Evolutionary conservation across 805 yeast species (phyloP).

Genomic region (Phaffomyces thermotolerans): DNA sequence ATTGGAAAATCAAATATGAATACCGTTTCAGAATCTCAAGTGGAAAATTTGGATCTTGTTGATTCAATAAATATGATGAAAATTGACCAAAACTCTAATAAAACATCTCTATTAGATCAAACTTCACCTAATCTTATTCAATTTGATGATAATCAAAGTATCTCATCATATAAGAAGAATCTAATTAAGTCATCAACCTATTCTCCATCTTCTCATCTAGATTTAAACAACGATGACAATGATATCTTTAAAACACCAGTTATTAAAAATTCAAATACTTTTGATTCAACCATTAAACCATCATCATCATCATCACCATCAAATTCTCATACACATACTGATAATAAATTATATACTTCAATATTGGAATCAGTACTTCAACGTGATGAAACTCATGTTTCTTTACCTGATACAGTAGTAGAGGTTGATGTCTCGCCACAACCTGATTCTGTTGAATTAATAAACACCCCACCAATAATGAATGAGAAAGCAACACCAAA

Average conservation of each 20-base stretch:
- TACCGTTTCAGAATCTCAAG: background rate
- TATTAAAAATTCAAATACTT: constrained; percentile 12
- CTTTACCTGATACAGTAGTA: background rate
- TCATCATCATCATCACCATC: background rate
- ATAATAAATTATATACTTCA: constrained; percentile 1
- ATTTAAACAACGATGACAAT: background rate
- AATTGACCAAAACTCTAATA: background rate
- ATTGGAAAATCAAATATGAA: background rate
- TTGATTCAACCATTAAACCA: constrained; percentile 6
- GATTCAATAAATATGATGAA: background rate
- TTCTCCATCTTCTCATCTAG: too few species aligned
- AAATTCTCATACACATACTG: too few species aligned
- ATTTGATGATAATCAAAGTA: constrained; percentile 22
- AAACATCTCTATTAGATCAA: background rate
- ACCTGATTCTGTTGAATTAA: constrained; percentile 3
- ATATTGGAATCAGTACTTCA: constrained; percentile 6
- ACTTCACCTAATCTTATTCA: constrained; percentile 32
- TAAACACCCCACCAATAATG: constrained; percentile 3
- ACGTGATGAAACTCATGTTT: background rate
- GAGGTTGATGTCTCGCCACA: background rate
- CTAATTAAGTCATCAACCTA: background rate
- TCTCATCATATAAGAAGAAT: constrained; percentile 11
- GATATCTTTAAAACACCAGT: constrained; percentile 24
- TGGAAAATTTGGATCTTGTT: background rate
- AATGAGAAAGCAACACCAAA: background rate